Percentiles rank a stretch among this genome's conserved stretches.
These are phyloP conservation scores for Suillus clintonianus DNA, from an alignment of 768 basidiomycete species.

Conservation along the genomic window DNA sequence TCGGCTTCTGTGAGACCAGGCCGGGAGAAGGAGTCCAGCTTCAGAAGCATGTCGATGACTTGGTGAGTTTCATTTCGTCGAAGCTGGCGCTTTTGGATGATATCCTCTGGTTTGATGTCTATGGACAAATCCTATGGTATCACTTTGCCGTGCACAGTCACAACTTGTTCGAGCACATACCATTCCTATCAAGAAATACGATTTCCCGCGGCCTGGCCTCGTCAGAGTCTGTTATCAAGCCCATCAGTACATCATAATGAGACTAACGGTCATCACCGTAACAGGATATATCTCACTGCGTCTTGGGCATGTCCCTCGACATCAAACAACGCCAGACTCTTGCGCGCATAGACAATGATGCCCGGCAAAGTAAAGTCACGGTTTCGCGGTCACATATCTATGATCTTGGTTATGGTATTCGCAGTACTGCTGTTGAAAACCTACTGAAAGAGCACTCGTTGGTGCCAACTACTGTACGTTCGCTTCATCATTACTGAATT, in stretches of 20 bases:
- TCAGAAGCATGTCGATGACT: not conserved
- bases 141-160: not conserved
- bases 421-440: conserved; percentile 11
- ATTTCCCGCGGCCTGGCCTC: not conserved
- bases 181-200: not conserved
- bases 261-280: no score
- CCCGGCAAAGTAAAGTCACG: not conserved
- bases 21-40: not conserved
- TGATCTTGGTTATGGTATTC: conserved; percentile 12
- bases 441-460: conserved; percentile 15
- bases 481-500: not conserved
- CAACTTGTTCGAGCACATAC: not conserved
- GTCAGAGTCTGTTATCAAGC: not conserved
- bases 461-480: conserved; percentile 19
- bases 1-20: not conserved
- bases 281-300: no score
- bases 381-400: conserved; percentile 15
- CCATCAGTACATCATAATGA: no score
- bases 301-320: conserved; percentile 15
- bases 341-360: conserved; percentile 4
- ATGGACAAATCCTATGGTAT: no score
- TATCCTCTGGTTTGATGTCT: not conserved
- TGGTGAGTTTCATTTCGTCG: not conserved
- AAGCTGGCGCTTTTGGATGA: not conserved
- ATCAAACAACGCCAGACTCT: not conserved